A percentile compares a stretch with the other conserved stretches of the same genome.
Conservation (phyloP, 805 yeast genomes). For the Yarrowia hollandica region DNA sequence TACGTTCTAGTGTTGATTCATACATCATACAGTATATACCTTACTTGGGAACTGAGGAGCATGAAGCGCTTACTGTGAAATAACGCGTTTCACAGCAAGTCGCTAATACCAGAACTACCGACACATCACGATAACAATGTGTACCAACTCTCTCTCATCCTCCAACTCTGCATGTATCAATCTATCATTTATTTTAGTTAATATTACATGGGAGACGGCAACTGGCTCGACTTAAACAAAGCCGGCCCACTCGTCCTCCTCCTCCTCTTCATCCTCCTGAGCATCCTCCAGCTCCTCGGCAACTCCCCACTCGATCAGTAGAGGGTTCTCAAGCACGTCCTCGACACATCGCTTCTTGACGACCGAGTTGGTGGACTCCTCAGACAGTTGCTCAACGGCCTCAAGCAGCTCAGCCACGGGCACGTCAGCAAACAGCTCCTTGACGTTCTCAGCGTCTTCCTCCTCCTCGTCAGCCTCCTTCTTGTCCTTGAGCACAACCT, state of each 20-base stretch:
- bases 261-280: slow-evolving; percentile 32
- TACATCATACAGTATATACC: no score
- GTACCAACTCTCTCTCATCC: no score
- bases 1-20: no score
- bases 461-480: slow-evolving; percentile 40
- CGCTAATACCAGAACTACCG: no score
- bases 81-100: no score
- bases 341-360: slow-evolving; percentile 63
- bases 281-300: slow-evolving; percentile 35
- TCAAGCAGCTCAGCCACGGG: slow-evolving; percentile 58
- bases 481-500: slow-evolving; percentile 53
- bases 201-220: no score
- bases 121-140: no score
- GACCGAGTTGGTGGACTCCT: slow-evolving; percentile 56
- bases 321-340: slow-evolving; percentile 64
- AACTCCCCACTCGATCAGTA: slow-evolving; percentile 64
- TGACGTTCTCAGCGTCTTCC: slow-evolving; percentile 35
- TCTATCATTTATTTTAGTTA: no score
- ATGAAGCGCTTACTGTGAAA: no score
- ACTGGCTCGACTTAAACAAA: neutral
- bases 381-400: slow-evolving; percentile 59
- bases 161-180: no score
- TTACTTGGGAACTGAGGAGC: no score
- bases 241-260: slow-evolving; percentile 36
- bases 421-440: slow-evolving; percentile 45